These are phyloP conservation scores for Penicillium chermesinum DNA, from an alignment of 495 filamentous ascomycete species.

Conservation along the genomic window DNA sequence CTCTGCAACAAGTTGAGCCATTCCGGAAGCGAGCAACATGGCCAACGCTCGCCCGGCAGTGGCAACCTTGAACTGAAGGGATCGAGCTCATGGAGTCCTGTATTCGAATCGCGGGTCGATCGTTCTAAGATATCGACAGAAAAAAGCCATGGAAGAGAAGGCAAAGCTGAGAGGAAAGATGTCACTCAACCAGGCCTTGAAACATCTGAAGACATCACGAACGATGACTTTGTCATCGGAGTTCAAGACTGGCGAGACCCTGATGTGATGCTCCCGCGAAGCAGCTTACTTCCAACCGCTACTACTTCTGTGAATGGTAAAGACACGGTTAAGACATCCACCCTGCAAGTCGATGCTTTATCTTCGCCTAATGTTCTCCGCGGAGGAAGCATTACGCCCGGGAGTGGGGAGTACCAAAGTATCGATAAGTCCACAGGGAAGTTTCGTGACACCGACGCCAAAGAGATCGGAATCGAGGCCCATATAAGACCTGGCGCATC, in stretches of 20 bases:
- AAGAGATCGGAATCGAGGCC: constrained; percentile 7
- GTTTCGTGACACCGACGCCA: constrained; percentile 11
- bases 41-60: constrained; percentile 70
- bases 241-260: constrained; percentile 91
- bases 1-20: constrained; percentile 31
- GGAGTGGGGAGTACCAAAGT: constrained; percentile 66
- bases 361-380: constrained; percentile 42
- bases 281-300: constrained; percentile 22
- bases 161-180: constrained; percentile 4
- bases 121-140: constrained; percentile 10
- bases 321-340: constrained; percentile 20
- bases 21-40: constrained; percentile 42
- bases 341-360: constrained; percentile 24
- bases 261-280: constrained; percentile 55
- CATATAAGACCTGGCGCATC: not conserved
- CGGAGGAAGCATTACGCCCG: constrained; percentile 69
- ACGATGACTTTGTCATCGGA: constrained; percentile 81
- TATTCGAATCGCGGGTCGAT: constrained; percentile 26
- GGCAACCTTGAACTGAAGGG: constrained; percentile 77
- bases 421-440: constrained; percentile 27
- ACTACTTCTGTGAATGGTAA: constrained; percentile 21
- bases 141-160: constrained; percentile 5
- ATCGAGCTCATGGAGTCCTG: constrained; percentile 48
- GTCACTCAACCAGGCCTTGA: constrained; percentile 6
- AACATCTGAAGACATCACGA: constrained; percentile 25